These are phyloP conservation scores for Clavispora fructus DNA, from an alignment of 805 yeast species.

Conservation along the genomic window DNA sequence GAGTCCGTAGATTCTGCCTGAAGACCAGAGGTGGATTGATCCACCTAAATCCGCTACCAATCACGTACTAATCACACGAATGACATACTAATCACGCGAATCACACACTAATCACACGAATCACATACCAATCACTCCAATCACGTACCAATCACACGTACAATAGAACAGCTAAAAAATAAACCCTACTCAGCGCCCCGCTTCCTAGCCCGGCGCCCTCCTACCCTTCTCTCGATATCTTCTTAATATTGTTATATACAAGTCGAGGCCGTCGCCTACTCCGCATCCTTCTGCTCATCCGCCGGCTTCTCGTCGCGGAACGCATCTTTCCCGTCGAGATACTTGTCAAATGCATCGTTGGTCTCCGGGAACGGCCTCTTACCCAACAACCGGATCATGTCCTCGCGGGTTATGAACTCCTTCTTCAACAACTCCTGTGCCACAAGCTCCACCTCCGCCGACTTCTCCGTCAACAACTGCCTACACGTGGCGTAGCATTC, in stretches of 20 bases:
- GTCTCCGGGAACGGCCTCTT: constrained; percentile 87
- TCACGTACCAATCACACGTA: too few species aligned
- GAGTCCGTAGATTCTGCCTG: too few species aligned
- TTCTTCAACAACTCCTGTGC: constrained; percentile 82
- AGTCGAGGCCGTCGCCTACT: constrained; percentile 1
- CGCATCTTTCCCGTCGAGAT: constrained; percentile 46
- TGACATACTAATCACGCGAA: too few species aligned
- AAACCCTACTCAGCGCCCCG: too few species aligned
- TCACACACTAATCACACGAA: too few species aligned
- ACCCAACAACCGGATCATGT: constrained; percentile 85
- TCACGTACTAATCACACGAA: too few species aligned
- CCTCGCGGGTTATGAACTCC: constrained; percentile 91
- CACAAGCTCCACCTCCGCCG: constrained; percentile 73
- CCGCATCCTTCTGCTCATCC: constrained; percentile 23
- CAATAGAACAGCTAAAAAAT: too few species aligned
- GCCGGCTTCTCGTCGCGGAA: constrained; percentile 30
- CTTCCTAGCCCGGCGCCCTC: too few species aligned
- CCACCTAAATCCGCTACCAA: too few species aligned
- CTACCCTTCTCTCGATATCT: too few species aligned
- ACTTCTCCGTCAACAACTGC: constrained; percentile 56
- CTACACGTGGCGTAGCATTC: constrained; percentile 62
- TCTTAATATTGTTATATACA: not conserved
- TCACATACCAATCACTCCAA: too few species aligned
- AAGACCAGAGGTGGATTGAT: too few species aligned
- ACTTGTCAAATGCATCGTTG: constrained; percentile 86